These are phyloP conservation scores for Yamadazyma diospyri DNA, from an alignment of 1,139 yeast species.

Conservation along the genomic window DNA sequence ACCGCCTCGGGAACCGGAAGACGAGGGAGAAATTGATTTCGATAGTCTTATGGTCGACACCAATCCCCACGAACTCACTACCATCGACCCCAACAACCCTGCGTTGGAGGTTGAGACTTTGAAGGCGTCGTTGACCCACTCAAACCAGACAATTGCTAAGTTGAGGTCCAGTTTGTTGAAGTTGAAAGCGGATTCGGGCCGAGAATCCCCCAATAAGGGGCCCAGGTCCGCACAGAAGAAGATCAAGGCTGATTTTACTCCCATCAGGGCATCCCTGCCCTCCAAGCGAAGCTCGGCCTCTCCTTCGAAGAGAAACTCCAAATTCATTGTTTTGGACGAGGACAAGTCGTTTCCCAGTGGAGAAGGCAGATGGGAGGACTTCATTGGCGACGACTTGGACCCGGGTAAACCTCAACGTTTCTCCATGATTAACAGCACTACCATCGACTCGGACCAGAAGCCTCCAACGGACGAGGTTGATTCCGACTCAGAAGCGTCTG, in stretches of 20 bases:
- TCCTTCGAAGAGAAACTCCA: slow-evolving; percentile 36
- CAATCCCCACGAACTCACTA: slow-evolving; percentile 24
- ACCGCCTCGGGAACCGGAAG: slow-evolving; percentile 13
- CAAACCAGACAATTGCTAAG: slow-evolving; percentile 57
- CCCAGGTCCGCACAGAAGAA: slow-evolving; percentile 8
- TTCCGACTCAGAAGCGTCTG: slow-evolving; percentile 33
- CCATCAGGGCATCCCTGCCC: slow-evolving; percentile 2
- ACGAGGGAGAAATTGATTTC: slow-evolving; percentile 31
- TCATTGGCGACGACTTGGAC: slow-evolving; percentile 27
- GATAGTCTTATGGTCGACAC: slow-evolving; percentile 34
- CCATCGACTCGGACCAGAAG: slow-evolving; percentile 19
- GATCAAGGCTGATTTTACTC: slow-evolving; percentile 4
- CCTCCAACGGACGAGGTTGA: slow-evolving; percentile 17
- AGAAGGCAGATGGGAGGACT: slow-evolving; percentile 43
- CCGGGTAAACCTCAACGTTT: slow-evolving; percentile 21
- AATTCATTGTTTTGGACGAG: slow-evolving; percentile 28
- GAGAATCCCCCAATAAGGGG: slow-evolving; percentile 14
- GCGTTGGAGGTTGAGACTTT: slow-evolving; percentile 67
- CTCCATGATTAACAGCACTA: slow-evolving; percentile 16
- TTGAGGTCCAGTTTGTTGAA: slow-evolving; percentile 50
- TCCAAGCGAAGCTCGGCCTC: slow-evolving; percentile 22
- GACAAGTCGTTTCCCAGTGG: slow-evolving; percentile 17
- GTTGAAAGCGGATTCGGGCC: slow-evolving; percentile 21
- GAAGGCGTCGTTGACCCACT: slow-evolving; percentile 61
- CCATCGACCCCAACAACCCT: slow-evolving; percentile 44